Base-by-base conservation (phyloP, 441 rosid species). In the Mallotus japonicus region DNA sequence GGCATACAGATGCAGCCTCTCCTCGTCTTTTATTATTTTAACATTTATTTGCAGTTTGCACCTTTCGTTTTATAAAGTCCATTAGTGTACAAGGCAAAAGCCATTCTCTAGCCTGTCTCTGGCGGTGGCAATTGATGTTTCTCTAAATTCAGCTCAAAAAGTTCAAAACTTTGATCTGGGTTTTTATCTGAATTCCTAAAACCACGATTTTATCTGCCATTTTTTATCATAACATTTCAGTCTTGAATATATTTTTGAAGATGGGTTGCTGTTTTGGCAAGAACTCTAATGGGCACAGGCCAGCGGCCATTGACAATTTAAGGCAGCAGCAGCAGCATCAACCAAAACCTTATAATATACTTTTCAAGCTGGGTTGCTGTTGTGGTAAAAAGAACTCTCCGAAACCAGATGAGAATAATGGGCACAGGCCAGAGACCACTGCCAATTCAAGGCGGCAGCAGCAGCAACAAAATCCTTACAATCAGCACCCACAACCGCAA, bases 231-330 rank as follows among this genome's bases (percentile, higher is more conserved):
- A 42, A 42, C 69, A 59, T 32, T 75, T 24, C 46, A 17, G 13
- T 57, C 17, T 76, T 65, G 53, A 13, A 3, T 51, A 51, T 11
- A 3, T 44, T 24, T 61, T 62, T 37, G 61, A 37, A 9, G 24
- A 89, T 93, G 97, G 96, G 97, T 80, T 90, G 97, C 71, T 76
- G 68, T 44, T 73, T 82, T 61, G 87, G 94, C 89, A 91, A 84
- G 67, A 76, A 68, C 28, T 66, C 73, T 67, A 73, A 78, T 66
- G 80, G 79, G 44, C 44, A 76, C 73, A 40, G 77, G 70, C 66
- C 79, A 49, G 73, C 14, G 42, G 73, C 16, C 20, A 19, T 77
- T 53, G 60, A 62, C 28, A 73, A 75, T 62, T 63, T 75, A 15
- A 63, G 65, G 11, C 83, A 76, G 65, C 60, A 68, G 76, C 82